Evolutionary conservation across 768 basidiomycete species (phyloP).

Genomic region (Calocera cornea): DNA sequence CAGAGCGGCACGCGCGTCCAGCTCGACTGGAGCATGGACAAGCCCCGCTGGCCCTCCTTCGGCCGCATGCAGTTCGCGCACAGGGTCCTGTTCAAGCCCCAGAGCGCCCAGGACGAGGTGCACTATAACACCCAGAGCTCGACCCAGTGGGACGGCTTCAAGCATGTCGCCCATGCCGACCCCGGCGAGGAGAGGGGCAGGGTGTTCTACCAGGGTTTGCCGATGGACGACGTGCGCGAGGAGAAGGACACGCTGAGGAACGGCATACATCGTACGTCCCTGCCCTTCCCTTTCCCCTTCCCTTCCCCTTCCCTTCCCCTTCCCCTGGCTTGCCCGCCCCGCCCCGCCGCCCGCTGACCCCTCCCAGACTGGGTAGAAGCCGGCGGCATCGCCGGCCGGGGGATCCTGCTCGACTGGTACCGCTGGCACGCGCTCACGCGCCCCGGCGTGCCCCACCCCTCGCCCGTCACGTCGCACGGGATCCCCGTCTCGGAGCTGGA

Average conservation of each 20-base stretch:
- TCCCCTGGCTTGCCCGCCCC: not conserved
- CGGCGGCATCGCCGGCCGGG: slow-evolving; percentile 46
- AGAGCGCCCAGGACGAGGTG: not conserved
- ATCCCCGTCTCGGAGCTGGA: slow-evolving; percentile 42
- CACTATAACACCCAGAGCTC: not conserved
- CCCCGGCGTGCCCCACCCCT: slow-evolving; percentile 31
- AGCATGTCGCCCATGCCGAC: not conserved
- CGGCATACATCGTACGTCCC: not conserved
- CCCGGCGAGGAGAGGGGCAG: too few relatives aligned
- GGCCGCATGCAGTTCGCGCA: not conserved
- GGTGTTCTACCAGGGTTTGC: not conserved
- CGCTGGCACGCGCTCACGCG: slow-evolving; percentile 32
- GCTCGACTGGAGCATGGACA: not conserved
- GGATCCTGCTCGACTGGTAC: slow-evolving; percentile 55
- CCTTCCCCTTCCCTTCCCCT: not conserved
- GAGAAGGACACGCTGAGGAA: not conserved
- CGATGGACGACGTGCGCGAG: not conserved
- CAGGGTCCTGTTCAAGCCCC: not conserved
- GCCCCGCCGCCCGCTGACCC: not conserved
- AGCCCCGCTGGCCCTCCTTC: not conserved
- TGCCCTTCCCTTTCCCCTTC: not conserved
- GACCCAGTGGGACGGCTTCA: not conserved
- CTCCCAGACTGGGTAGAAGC: not conserved
- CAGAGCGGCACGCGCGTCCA: not conserved
- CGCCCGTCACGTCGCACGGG: slow-evolving; percentile 46